These are phyloP conservation scores for Pistacia atlantica DNA, from an alignment of 345 rosid genomes.

Conservation along the genomic window DNA sequence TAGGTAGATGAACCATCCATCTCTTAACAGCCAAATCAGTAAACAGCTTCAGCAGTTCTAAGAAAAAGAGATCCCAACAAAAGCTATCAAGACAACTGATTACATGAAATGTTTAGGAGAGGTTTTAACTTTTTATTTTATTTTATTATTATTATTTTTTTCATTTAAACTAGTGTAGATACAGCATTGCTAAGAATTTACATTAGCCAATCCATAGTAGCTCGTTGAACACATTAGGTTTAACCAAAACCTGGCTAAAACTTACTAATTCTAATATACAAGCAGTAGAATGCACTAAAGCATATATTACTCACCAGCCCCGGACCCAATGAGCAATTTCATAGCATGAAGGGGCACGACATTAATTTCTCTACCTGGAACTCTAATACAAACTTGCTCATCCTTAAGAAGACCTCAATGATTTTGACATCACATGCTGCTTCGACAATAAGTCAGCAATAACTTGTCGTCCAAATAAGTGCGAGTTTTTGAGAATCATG, in stretches of 20 bases:
- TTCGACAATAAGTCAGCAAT: constrained; percentile 71
- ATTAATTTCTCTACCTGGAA: constrained; percentile 10
- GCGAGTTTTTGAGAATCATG: constrained; percentile 70
- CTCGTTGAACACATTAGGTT: background rate
- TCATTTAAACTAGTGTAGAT: background rate
- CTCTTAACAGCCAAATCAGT: background rate
- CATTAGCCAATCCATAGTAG: background rate
- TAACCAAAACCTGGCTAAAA: background rate
- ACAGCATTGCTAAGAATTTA: background rate
- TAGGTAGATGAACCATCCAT: background rate
- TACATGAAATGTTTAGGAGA: background rate
- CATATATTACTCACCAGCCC: background rate
- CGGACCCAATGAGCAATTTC: background rate
- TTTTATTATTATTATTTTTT: too few species aligned
- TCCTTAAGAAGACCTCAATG: constrained; percentile 32
- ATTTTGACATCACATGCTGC: constrained; percentile 56
- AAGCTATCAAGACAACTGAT: background rate
- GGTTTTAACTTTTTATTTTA: too few species aligned
- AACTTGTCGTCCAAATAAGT: constrained; percentile 65
- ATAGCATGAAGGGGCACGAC: background rate
- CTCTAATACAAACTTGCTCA: background rate
- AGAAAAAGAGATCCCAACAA: background rate
- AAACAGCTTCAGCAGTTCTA: background rate
- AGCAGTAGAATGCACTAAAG: background rate
- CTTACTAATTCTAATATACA: background rate